phyloP scores from a whole-genome alignment of 140 eudicot genomes.

The Cichorium intybus region DNA sequence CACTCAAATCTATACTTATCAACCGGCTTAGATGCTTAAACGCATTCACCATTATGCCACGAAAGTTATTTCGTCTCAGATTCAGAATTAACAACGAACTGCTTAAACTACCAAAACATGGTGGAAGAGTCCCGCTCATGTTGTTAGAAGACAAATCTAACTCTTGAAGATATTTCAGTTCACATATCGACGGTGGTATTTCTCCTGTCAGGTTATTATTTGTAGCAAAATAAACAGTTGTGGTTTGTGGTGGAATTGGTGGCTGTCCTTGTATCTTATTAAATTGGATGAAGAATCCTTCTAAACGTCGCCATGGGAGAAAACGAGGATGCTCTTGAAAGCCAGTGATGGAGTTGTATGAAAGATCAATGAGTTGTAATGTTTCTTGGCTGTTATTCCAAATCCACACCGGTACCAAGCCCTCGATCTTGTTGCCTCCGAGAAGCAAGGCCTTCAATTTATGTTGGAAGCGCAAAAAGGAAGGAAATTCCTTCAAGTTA shows the following conservation, averaged over 20 bases:
- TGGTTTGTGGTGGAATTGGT: too few relatives aligned
- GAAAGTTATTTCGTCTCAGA: too few relatives aligned
- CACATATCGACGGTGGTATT: background rate
- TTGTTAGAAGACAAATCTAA: background rate
- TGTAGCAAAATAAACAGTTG: too few relatives aligned
- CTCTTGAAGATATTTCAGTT: background rate
- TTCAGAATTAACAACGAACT: too few relatives aligned
- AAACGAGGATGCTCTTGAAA: conserved; percentile 7
- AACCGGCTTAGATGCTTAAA: too few relatives aligned
- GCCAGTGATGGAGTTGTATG: conserved; percentile 5
- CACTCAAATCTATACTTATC: too few relatives aligned
- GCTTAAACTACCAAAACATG: too few relatives aligned
- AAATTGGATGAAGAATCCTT: background rate
- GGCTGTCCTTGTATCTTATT: conserved; percentile 26
- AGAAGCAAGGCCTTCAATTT: background rate
- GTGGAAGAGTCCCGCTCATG: too few relatives aligned
- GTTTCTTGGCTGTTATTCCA: conserved; percentile 14
- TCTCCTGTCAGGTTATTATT: too few relatives aligned
- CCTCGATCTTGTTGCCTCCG: background rate
- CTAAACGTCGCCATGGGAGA: conserved; percentile 23
- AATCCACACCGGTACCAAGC: too few relatives aligned
- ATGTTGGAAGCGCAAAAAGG: conserved; percentile 18
- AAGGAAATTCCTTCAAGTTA: conserved; percentile 27
- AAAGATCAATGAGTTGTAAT: background rate
- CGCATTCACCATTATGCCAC: too few relatives aligned